These are phyloP conservation scores for Tilletiaria anomala DNA, from an alignment of 1,284 basidiomycete genomes.

Conservation along the genomic window DNA sequence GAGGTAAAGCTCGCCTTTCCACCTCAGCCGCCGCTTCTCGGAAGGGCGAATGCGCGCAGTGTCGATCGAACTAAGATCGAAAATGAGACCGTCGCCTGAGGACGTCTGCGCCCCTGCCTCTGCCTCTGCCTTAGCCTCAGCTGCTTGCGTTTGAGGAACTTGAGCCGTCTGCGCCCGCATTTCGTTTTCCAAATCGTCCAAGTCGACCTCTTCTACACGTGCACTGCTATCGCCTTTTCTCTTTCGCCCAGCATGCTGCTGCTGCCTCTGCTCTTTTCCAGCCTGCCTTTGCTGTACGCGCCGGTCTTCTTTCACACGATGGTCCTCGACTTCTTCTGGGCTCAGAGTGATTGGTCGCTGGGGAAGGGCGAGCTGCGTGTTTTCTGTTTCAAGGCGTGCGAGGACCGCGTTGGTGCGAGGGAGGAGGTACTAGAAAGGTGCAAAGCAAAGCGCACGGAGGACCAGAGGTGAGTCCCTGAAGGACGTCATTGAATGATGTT, in stretches of 20 bases:
- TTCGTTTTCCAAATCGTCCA: conserved; percentile 9
- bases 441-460: background rate
- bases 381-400: background rate
- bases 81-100: conserved; percentile 17
- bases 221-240: background rate
- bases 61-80: conserved; percentile 14
- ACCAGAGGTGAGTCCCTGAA: background rate
- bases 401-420: background rate
- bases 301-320: background rate
- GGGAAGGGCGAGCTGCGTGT: background rate
- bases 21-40: conserved; percentile 77
- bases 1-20: conserved; percentile 72
- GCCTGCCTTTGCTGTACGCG: background rate
- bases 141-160: background rate
- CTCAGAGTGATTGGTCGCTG: background rate
- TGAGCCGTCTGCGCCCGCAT: background rate
- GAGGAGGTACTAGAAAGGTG: background rate
- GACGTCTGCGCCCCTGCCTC: conserved; percentile 7
- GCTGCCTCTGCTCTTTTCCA: background rate
- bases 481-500: no score
- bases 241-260: background rate
- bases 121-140: background rate
- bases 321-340: background rate
- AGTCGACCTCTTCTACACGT: background rate
- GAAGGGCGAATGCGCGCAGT: conserved; percentile 51